phyloP scores from a whole-genome alignment of 176 grass and related monocot species.

The Aegilops bicornis region DNA sequence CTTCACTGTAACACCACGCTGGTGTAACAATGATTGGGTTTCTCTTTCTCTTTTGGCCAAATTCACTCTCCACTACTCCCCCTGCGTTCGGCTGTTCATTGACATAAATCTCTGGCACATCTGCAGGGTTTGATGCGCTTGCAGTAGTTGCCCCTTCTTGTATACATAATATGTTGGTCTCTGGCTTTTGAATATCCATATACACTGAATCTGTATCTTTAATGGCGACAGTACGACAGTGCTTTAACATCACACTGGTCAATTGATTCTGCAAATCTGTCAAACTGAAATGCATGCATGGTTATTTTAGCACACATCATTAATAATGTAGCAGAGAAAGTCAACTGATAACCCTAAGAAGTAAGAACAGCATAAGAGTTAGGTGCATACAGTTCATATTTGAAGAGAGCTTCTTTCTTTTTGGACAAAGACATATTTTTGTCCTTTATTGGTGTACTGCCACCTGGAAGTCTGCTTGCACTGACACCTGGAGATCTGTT shows the following conservation, averaged over 20 bases:
- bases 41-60: slow-evolving; percentile 82
- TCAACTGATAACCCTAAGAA: neutral
- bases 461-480: slow-evolving; percentile 49
- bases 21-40: slow-evolving; percentile 91
- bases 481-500: slow-evolving; percentile 39
- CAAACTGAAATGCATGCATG: slow-evolving; percentile 68
- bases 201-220: slow-evolving; percentile 36
- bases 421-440: slow-evolving; percentile 69
- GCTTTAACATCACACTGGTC: slow-evolving; percentile 61
- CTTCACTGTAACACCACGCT: slow-evolving; percentile 92
- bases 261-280: slow-evolving; percentile 96
- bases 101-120: slow-evolving; percentile 40
- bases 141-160: slow-evolving; percentile 32
- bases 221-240: slow-evolving; percentile 49
- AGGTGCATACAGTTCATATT: slow-evolving; percentile 85
- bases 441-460: slow-evolving; percentile 39
- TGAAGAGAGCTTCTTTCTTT: slow-evolving; percentile 94
- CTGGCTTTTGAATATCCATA: slow-evolving; percentile 49
- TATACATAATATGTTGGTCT: slow-evolving; percentile 29
- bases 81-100: slow-evolving; percentile 50
- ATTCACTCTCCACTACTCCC: slow-evolving; percentile 38
- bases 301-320: slow-evolving; percentile 33
- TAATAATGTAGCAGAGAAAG: slow-evolving; percentile 29
- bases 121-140: slow-evolving; percentile 44
- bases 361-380: slow-evolving; percentile 11